These are phyloP conservation scores for Aspergillus panamensis DNA, from an alignment of 495 filamentous ascomycete genomes.

Conservation along the genomic window DNA sequence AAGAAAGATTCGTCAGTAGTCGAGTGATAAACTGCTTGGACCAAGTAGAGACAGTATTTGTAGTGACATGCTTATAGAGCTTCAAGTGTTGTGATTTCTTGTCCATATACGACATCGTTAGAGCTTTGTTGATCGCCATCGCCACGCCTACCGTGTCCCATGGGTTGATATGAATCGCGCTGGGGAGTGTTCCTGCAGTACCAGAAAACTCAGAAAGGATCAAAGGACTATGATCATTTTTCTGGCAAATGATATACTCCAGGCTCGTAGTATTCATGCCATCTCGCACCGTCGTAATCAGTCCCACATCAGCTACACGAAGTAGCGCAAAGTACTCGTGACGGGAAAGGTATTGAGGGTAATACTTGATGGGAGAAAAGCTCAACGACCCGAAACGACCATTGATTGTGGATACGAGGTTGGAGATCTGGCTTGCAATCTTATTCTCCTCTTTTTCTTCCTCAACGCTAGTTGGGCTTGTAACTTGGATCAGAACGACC, in stretches of 20 bases:
- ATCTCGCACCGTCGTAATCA: constrained; percentile 89
- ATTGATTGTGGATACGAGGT: constrained; percentile 85
- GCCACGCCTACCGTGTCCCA: constrained; percentile 85
- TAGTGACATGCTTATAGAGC: constrained; percentile 79
- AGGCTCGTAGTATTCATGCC: constrained; percentile 96
- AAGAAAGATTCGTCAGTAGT: constrained; percentile 72
- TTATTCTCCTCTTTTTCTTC: constrained; percentile 71
- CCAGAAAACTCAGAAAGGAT: constrained; percentile 96
- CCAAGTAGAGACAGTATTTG: constrained; percentile 80
- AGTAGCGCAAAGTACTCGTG: constrained; percentile 91
- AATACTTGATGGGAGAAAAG: constrained; percentile 86
- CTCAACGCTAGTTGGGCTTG: constrained; percentile 75
- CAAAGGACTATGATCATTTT: constrained; percentile 74
- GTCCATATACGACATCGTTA: constrained; percentile 64
- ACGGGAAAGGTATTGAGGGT: constrained; percentile 80
- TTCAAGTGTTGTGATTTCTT: constrained; percentile 49
- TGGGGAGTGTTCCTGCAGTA: constrained; percentile 77
- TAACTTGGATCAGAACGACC: constrained; percentile 94
- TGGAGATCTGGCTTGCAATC: constrained; percentile 78
- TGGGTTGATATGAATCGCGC: constrained; percentile 91
- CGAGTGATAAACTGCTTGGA: constrained; percentile 70
- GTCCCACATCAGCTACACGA: constrained; percentile 77
- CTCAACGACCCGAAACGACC: constrained; percentile 80
- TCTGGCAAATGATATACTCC: constrained; percentile 90
- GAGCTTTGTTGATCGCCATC: constrained; percentile 69